Base-by-base conservation (phyloP, 176 grass and related monocot species). In the Carex myosuroides region DNA sequence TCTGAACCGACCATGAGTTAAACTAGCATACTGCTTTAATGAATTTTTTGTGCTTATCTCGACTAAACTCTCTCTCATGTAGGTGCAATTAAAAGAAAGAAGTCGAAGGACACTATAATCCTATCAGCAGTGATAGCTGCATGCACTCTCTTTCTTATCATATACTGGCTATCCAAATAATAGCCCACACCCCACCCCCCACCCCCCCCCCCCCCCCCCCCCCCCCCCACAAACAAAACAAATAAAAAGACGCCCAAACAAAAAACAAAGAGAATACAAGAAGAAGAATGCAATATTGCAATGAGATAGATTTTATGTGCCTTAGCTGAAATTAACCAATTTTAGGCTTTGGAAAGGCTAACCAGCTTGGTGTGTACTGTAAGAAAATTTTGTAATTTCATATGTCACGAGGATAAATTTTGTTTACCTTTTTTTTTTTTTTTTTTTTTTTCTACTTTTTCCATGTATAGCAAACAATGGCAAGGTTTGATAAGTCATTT, bases 101-200 rank as follows among this genome's bases (percentile, higher is more conserved):
- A 90, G 60, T 98, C 95, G 4, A 98, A 91, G 89, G 95, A 98
- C 83, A 90, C 95, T 11, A 87, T 98, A 79, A 93, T 98, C 35
- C 95, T 98, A 78, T 93, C 95, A 64, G 95, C 95, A 66, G 92
- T 98, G 8, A 90, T 98, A n/a, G 92, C 95, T 3, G 89, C 89
- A 11, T 98, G 95, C 79, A 98, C 86, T 39, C 87, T 98, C 68
- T 95, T 98, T 82, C 84, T 95, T 48, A 91, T 98, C 74, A 87
- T 98, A 85, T 98, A 98, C 75, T 98, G 95, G 91, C 91, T 98
- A 90, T 91, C 95, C 3, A 98, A 98, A 90, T 95, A 91, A 89
- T 85, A 77, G 20, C 62, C 9, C 16, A 44, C 12, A 50, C 0
- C 2, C 46, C 46, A 50, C 8, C 10, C 10, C 24, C 17, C 73